Conservation (phyloP, 345 rosid genomes). For the Aquilaria sinensis region DNA sequence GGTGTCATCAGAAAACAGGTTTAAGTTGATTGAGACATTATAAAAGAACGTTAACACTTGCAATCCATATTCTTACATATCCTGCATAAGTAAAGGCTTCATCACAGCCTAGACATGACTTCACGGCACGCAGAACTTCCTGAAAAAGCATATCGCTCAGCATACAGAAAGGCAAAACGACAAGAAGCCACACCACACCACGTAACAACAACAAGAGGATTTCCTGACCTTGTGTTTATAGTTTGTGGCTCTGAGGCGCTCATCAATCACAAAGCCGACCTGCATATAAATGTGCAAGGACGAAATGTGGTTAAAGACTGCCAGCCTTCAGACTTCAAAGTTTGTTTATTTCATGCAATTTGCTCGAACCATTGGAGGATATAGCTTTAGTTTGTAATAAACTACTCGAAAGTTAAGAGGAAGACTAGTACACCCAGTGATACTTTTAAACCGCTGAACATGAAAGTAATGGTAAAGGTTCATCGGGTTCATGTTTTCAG, state of each 20-base stretch:
- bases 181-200: background rate
- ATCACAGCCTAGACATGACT: conserved; percentile 48
- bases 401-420: too few species aligned
- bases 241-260: conserved; percentile 65
- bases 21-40: background rate
- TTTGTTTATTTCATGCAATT: background rate
- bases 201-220: background rate
- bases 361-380: too few species aligned
- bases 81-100: conserved; percentile 85
- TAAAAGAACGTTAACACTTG: conserved; percentile 3
- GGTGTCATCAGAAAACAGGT: conserved; percentile 3
- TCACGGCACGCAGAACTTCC: conserved; percentile 73
- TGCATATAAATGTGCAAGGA: conserved; percentile 19
- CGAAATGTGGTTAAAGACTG: conserved; percentile 1
- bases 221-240: conserved; percentile 74
- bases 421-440: too few species aligned
- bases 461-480: too few species aligned
- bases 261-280: conserved; percentile 85
- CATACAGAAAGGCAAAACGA: background rate
- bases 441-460: too few species aligned
- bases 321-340: background rate
- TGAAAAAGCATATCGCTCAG: conserved; percentile 17
- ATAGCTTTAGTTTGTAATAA: too few species aligned
- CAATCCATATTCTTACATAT: conserved; percentile 48
- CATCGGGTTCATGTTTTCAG: too few species aligned